These are phyloP conservation scores for Gloeostereum incarnatum DNA, from an alignment of 768 basidiomycete species.

Conservation along the genomic window DNA sequence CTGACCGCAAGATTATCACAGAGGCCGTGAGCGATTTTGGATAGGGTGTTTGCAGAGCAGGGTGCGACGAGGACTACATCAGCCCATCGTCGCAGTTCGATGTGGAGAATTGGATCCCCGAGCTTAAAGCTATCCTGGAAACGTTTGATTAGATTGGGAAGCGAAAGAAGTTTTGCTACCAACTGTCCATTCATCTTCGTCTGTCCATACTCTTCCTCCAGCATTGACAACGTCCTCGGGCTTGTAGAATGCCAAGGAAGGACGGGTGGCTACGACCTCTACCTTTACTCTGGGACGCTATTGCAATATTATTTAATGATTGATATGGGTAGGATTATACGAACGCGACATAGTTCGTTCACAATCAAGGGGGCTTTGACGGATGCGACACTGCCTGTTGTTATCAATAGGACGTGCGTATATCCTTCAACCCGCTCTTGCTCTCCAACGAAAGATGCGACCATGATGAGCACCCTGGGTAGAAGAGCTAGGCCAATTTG, in stretches of 20 bases:
- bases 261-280: conserved; percentile 76
- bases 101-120: conserved; percentile 92
- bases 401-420: conserved; percentile 72
- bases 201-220: conserved; percentile 73
- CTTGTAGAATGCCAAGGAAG: conserved; percentile 72
- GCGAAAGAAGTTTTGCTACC: conserved; percentile 16
- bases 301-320: background rate
- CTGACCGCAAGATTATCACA: conserved; percentile 88
- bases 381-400: conserved; percentile 93
- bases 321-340: background rate
- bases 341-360: conserved; percentile 53
- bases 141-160: background rate
- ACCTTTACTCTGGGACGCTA: conserved; percentile 55
- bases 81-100: conserved; percentile 91
- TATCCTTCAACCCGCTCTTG: conserved; percentile 28
- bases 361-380: conserved; percentile 91
- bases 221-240: conserved; percentile 34
- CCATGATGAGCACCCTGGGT: too few relatives aligned
- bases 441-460: conserved; percentile 37
- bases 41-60: conserved; percentile 93
- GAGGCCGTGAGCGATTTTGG: conserved; percentile 81
- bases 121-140: conserved; percentile 61
- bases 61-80: conserved; percentile 93
- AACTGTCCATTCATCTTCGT: conserved; percentile 92
- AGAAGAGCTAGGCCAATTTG: too few relatives aligned